Evolutionary conservation across 2,329 filamentous ascomycete genomes (phyloP), one percentile per base, ranked within the genome.

Genomic region (Fusarium bactridioides): DNA sequence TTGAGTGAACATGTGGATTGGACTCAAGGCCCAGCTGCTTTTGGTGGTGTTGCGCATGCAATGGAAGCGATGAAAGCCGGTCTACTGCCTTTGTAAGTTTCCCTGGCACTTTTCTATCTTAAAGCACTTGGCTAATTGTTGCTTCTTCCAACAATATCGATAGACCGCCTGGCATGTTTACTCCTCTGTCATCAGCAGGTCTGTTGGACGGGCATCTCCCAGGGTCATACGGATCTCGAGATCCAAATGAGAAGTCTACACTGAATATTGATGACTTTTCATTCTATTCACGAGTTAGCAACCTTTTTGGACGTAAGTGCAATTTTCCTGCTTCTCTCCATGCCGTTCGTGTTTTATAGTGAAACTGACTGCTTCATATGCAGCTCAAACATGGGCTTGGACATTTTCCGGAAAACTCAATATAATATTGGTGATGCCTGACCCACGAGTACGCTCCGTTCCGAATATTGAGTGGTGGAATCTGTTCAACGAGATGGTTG

Each of bases 301-400:
- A 57, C 31, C 40, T 41, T 18, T 66, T 66, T 21, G 63, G 60
- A 0, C 60, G 60, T 58, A 44, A 57, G 63, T 64, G 4, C 10
- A 33, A n/a, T 2, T 3, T 7, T 31, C 5, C 7, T 33, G 2
- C 7, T 12, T 9, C n/a, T 5, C 3, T 29, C 23, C 4, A 19
- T 5, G 15, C 10, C 21, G 13, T 3, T 10, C 11, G 9, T 18
- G 5, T 16, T 25, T 13, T 29, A 16, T 5, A 8, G 2, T 7
- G 13, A 4, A 15, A 23, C 25, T 50, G 3, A 58, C 10, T 10
- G 0, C 2, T 13, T 19, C 10, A 23, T 6, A 18, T 4, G 10
- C 21, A 66, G 63, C 63, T 31, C 63, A 66, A 48, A 43, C 43
- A 13, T 66, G 60, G 63, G 48, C 43, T 11, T 65, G 60, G 61